Conservation (phyloP, 495 filamentous ascomycete genomes). For the Aeminium ludgeri region DNA sequence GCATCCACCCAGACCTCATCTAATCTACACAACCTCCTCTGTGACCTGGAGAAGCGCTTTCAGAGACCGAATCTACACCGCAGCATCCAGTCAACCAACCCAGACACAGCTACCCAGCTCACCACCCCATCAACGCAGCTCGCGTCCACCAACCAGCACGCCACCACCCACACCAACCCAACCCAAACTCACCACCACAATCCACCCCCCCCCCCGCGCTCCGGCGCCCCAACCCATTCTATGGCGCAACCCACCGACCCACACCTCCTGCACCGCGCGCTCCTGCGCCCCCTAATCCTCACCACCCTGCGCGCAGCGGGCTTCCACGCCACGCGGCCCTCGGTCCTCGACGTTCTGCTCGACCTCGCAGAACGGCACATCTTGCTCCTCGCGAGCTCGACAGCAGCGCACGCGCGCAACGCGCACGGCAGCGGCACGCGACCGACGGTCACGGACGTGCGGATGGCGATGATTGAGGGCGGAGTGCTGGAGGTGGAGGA, state of each 20-base stretch:
- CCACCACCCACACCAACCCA: no score
- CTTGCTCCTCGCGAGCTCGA: conserved; percentile 44
- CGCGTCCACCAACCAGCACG: no score
- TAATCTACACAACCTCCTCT: no score
- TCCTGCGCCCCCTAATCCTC: conserved; percentile 65
- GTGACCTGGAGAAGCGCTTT: no score
- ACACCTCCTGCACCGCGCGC: conserved; percentile 46
- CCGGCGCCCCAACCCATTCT: no score
- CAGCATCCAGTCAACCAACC: no score
- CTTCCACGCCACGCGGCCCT: conserved; percentile 57
- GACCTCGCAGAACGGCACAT: conserved; percentile 64
- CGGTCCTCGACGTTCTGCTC: conserved; percentile 60
- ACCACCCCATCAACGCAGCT: no score
- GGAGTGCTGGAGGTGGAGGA: conserved; percentile 46
- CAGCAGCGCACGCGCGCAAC: conserved; percentile 39
- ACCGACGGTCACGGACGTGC: conserved; percentile 58
- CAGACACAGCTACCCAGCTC: no score
- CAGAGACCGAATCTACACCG: no score
- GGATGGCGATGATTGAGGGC: conserved; percentile 61
- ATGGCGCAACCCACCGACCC: conserved; percentile 2
- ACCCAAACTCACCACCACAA: no score
- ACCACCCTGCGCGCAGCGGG: conserved; percentile 77
- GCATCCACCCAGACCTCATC: no score
- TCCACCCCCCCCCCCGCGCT: no score
- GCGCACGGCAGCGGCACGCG: conserved; percentile 32